A percentile compares a stretch with the other conserved stretches of the same genome.
phyloP scores from a whole-genome alignment of 2,329 filamentous ascomycete species.

The Claviceps sp. region DNA sequence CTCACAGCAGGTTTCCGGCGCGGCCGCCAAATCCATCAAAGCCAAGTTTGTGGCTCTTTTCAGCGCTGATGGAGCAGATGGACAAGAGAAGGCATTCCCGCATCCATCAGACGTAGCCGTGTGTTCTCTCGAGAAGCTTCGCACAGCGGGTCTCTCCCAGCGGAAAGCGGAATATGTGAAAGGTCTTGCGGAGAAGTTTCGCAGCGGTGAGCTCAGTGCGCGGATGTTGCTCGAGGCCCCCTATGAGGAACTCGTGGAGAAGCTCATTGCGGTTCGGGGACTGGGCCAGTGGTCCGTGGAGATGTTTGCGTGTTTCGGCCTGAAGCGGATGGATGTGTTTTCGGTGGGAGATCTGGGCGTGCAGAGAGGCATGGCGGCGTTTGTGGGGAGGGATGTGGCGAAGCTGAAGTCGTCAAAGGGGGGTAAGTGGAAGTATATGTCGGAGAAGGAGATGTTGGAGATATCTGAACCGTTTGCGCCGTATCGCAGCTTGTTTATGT shows the following conservation, averaged over 20 bases:
- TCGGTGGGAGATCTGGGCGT: constrained; percentile 85
- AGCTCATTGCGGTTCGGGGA: constrained; percentile 72
- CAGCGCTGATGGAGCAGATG: constrained; percentile 22
- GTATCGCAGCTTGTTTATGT: constrained; percentile 91
- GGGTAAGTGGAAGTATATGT: constrained; percentile 98
- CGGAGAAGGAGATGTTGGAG: constrained; percentile 80
- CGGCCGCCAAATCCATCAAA: constrained; percentile 81
- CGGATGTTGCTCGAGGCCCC: constrained; percentile 62
- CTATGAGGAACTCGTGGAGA: constrained; percentile 76
- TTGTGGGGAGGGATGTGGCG: constrained; percentile 66
- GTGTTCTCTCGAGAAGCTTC: constrained; percentile 51
- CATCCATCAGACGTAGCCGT: constrained; percentile 58
- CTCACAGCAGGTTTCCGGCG: constrained; percentile 89
- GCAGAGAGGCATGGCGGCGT: constrained; percentile 85
- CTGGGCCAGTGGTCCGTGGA: constrained; percentile 86
- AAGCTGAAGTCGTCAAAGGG: constrained; percentile 62
- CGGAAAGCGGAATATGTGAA: constrained; percentile 92
- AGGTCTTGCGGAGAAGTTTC: constrained; percentile 74
- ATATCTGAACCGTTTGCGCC: constrained; percentile 68
- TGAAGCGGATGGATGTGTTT: constrained; percentile 92
- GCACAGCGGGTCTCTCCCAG: constrained; percentile 79
- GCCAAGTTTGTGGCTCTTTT: constrained; percentile 72
- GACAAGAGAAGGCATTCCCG: constrained; percentile 44
- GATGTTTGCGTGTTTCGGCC: constrained; percentile 95
- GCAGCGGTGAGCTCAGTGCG: constrained; percentile 58